A percentile compares a stretch with the other conserved stretches of the same genome.
phyloP scores from a whole-genome alignment of 2,329 filamentous ascomycete species.

The Neopestalotiopsis sp. region DNA sequence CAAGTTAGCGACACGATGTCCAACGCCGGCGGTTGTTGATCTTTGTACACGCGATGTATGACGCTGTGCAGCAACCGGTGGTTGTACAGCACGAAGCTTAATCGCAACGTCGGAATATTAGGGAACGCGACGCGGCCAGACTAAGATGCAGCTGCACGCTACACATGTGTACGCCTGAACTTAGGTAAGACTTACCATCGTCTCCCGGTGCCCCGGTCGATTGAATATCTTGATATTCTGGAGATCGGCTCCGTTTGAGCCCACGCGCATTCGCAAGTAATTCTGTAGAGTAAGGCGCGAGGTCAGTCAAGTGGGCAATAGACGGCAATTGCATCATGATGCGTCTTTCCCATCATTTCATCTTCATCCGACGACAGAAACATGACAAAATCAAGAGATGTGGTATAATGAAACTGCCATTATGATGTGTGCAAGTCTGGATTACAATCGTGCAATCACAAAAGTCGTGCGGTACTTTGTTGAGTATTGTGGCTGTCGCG shows the following conservation, averaged over 20 bases:
- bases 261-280: slow-evolving; percentile 65
- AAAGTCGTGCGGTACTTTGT: neutral
- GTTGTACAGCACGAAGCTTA: slow-evolving; percentile 19
- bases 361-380: neutral
- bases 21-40: slow-evolving; percentile 26
- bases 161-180: slow-evolving; percentile 22
- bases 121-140: slow-evolving; percentile 16
- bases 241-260: slow-evolving; percentile 80
- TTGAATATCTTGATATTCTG: slow-evolving; percentile 66
- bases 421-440: neutral
- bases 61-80: slow-evolving; percentile 10
- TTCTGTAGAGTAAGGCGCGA: slow-evolving; percentile 42
- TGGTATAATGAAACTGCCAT: neutral
- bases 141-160: slow-evolving; percentile 16
- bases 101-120: neutral
- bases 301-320: slow-evolving; percentile 2
- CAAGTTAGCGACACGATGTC: slow-evolving; percentile 34
- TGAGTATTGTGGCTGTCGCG: slow-evolving; percentile 1
- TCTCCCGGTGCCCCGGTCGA: slow-evolving; percentile 64
- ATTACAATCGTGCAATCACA: neutral
- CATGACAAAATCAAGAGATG: neutral
- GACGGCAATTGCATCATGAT: neutral
- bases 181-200: slow-evolving; percentile 69
- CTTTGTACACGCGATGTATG: slow-evolving; percentile 32
- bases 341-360: neutral